phyloP scores from a whole-genome alignment of 192 early-diverging fungal species.

The Pilaira anomala region DNA sequence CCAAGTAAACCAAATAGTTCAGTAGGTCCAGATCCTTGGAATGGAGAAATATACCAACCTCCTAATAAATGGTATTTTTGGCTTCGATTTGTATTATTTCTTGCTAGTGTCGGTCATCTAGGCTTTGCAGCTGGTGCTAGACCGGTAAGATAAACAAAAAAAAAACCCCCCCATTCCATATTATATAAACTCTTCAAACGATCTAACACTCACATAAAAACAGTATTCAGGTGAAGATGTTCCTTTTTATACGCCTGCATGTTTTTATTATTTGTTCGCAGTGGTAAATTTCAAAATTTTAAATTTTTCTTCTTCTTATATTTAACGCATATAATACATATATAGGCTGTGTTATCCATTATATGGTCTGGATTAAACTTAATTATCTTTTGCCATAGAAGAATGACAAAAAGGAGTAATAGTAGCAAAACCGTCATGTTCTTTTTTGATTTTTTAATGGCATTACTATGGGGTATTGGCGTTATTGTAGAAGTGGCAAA shows the following conservation, averaged over 20 bases:
- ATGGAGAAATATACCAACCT: not conserved
- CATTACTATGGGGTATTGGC: conserved; percentile 37
- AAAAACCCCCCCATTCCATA: not conserved
- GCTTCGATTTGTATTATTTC: conserved; percentile 31
- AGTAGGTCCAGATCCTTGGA: conserved; percentile 9
- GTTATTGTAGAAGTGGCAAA: conserved; percentile 29
- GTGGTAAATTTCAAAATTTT: conserved; percentile 17
- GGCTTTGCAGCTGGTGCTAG: conserved; percentile 40
- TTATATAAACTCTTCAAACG: not conserved
- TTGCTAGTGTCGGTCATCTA: conserved; percentile 28
- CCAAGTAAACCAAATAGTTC: not conserved
- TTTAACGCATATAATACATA: not conserved
- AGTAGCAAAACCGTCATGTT: conserved; percentile 23
- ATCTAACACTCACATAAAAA: not conserved
- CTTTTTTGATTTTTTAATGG: conserved; percentile 27
- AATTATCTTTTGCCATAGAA: conserved; percentile 17
- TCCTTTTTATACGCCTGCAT: conserved; percentile 27
- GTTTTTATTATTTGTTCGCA: conserved; percentile 34
- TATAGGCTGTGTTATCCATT: conserved; percentile 25
- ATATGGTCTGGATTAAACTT: conserved; percentile 24
- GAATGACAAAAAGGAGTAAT: conserved; percentile 14
- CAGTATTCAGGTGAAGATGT: conserved; percentile 20
- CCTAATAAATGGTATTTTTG: conserved; percentile 20
- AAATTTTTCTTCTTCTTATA: not conserved
- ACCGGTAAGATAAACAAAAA: conserved; percentile 24